Conservation (phyloP, 257 asterid genomes). For the Penstemon eatonii region DNA sequence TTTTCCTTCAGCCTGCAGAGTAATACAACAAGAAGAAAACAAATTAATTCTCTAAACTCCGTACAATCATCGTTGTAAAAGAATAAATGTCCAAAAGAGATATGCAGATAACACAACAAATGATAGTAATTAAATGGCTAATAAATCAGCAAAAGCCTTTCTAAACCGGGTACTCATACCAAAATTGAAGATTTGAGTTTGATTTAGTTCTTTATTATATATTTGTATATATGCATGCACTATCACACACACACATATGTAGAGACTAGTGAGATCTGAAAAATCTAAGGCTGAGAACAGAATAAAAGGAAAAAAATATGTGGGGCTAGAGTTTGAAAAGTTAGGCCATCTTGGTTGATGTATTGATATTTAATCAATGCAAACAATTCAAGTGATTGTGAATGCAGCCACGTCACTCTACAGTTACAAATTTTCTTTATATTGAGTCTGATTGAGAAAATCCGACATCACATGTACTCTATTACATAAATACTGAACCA, state of each 20-base stretch:
- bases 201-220: background rate
- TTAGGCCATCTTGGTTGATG: background rate
- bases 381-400: too few relatives aligned
- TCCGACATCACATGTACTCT: too few relatives aligned
- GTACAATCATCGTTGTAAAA: background rate
- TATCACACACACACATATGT: too few relatives aligned
- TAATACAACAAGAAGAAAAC: conserved; percentile 16
- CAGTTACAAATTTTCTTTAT: too few relatives aligned
- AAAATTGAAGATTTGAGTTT: background rate
- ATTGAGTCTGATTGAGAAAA: too few relatives aligned
- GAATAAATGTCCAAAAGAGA: background rate
- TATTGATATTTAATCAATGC: background rate
- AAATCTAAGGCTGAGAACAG: background rate
- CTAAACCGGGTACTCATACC: conserved; percentile 9
- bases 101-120: conserved; percentile 1
- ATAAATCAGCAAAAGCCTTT: background rate
- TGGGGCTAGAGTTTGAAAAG: background rate
- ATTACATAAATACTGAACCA: too few relatives aligned
- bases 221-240: too few relatives aligned
- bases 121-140: background rate
- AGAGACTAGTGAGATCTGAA: background rate
- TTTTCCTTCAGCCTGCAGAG: conserved; percentile 59
- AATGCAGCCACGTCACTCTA: too few relatives aligned
- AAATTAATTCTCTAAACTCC: conserved; percentile 12
- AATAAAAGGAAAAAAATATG: background rate